A percentile compares a stretch with the other conserved stretches of the same genome.
phyloP scores from a whole-genome alignment of 257 asterid genomes.

The Nicotiana tomentosiformis region DNA sequence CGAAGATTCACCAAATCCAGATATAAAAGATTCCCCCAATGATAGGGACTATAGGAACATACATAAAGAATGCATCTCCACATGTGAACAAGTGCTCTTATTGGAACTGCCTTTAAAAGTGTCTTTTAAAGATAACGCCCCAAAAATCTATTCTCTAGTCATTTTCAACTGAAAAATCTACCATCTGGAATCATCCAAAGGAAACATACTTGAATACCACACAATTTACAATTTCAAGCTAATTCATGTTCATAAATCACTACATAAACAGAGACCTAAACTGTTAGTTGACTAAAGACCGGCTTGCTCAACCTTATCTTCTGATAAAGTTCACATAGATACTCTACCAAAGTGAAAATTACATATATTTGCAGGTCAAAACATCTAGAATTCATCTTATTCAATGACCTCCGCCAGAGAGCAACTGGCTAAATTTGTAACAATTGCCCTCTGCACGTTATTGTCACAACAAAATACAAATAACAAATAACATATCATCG shows the following conservation, averaged over 20 bases:
- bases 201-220: not conserved
- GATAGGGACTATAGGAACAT: not conserved
- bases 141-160: not conserved
- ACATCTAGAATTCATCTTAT: not conserved
- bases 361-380: not conserved
- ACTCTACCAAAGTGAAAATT: not conserved
- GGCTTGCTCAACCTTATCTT: not conserved
- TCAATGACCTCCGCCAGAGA: not conserved
- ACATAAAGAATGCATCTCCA: not conserved
- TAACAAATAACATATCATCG: not conserved
- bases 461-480: not conserved
- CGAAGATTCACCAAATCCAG: not conserved
- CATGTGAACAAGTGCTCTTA: not conserved
- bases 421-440: not conserved
- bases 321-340: not conserved
- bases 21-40: not conserved
- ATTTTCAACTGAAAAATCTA: not conserved
- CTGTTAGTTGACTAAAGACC: not conserved
- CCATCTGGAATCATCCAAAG: not conserved
- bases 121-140: not conserved
- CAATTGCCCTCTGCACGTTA: not conserved
- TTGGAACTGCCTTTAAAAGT: not conserved
- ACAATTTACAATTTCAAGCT: too few relatives aligned
- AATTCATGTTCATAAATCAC: not conserved
- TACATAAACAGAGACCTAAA: not conserved